Base-by-base conservation (phyloP, 768 basidiomycete species). In the Rubroboletus pulcherrimus region DNA sequence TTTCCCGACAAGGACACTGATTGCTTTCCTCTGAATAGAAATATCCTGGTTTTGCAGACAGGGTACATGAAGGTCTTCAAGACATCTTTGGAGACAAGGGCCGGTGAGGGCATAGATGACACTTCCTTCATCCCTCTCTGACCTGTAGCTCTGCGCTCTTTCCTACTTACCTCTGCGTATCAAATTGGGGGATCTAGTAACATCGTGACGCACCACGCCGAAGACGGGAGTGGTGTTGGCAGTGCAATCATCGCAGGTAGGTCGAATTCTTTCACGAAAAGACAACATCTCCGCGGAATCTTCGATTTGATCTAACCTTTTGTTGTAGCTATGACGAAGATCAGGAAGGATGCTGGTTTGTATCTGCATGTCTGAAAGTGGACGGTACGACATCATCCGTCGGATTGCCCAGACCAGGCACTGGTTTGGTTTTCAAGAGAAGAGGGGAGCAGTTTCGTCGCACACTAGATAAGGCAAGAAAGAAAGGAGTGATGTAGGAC, bases 41-140 rank as follows among this genome's bases (percentile, higher is more conserved):
- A 91, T 98, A 98, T 74, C 97, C 97, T 33, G 85, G 89, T 38
- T 99, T 98, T 68, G 83, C 94, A 37, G 91, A 98, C 61, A 80
- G 93, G 55, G 86, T 98, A 54, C 93, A 97, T 63, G 87, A 95
- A 69, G 97, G 94, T 14, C 74, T 99, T 55, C 80, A 87, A 40
- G 97, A 98, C 67, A 87, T 99, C 57, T 97, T 98, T 67, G 97
- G 97, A 12, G 94, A 97, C 61, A 93, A 92, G 77, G 97, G 94
- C 67, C 82, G 85, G 90, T 91, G 61, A 63, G 89, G 77, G 42
- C 29, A 37, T 29, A 11, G 2, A 42, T 19, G 9, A 42, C n/a
- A 40, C 41, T 12, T 40, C 14, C 1, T 38, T 49, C 11, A 29
- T 40, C 33, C 0, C 34, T 21, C 4, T 41, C 49, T 60, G 56